Base-by-base conservation (phyloP, 495 filamentous ascomycete species). In the Penicillium pancosmium region DNA sequence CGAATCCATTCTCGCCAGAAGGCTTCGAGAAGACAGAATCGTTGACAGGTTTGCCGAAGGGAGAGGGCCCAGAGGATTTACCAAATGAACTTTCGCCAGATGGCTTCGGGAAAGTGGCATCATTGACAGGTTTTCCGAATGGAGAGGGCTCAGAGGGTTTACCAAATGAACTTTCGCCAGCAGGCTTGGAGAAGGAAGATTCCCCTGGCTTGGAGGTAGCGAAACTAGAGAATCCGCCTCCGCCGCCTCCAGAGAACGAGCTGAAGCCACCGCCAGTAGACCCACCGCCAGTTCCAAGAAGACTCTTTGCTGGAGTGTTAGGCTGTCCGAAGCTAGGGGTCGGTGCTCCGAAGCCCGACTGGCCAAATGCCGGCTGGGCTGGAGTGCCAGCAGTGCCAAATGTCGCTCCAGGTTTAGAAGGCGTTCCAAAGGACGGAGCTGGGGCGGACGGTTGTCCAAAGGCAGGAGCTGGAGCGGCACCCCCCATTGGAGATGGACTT, bases 341-440 rank as follows among this genome's bases (percentile, higher is more conserved):
- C 41, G 78, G 73, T 0, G 78, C 74, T 2, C 77, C 84, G 60
- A 90, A 87, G 48, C 75, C 67, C 38, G 70, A 64, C 48, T 73
- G 58, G 16, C 75, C 76, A 49, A 80, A 77, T 52, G 67, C 50
- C 0, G 71, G 47, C 25, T 74, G 69, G 9, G 67, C 71, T 12
- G 67, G 46, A n/a, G 68, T 60, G 48, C 66, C 70, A 9, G 68
- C 31, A 13, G 64, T 40, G 49, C 75, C 73, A 62, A 76, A 75
- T 0, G 59, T 34, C 38, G 68, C 27, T 1, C 65, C 67, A 10
- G 63, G 50, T 49, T 65, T 80, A 69, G 72, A 68, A 8, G 70
- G 63, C 7, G 61, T 44, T 23, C 72, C 72, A 68, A 71, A 76
- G 65, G 49, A 63, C 57, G 54, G 66, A 18, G 72, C 73, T 31